Evolutionary conservation across 2,329 filamentous ascomycete species (phyloP), one percentile per base, ranked within the genome.

Genomic region (Ceratocystis eucalypticola): DNA sequence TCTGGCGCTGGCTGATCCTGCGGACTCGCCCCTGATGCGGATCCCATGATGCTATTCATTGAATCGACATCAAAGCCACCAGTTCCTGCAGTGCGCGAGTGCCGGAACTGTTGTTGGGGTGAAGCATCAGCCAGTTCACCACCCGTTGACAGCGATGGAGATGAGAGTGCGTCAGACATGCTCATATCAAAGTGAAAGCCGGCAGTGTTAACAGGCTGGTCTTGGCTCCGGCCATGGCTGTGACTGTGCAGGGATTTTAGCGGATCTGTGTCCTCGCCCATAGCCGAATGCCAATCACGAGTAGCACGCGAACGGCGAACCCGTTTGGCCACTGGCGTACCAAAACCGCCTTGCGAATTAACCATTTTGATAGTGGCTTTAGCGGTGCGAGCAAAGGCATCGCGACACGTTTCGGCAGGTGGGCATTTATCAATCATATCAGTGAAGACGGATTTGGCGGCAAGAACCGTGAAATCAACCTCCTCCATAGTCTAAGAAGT

Each of bases 311-410:
- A 69, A 64, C 73, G 70, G 50, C 71, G 69, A 50, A 70, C 69
- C 22, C 72, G 65, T 50, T 76, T 70, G 68, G 72, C 69, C 66
- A 72, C 66, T 65, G 74, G 69, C 68, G 71, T 68, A 10, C 89
- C 89, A 70, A 95, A 95, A 0, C 90, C 90, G 20, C 88, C 92
- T 0, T 88, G 93, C 1, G 88, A 89, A 74, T 92, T 87, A 70
- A 89, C 91, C 92, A 96, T 96, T 73, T 93, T 90, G 62, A 97
- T 88, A 0, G 93, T 97, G 8, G 92, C 92, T 77, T 94, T 96
- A 71, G 90, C 92, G 78, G 96, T 97, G 48, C 93, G 85, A 71
- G 96, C 90, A 73, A 97, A 96, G 0, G 94, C 92, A 74, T 97
- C 92, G 15, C 91, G 86, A 74, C 93, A 97, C 10, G 92, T 91